These are phyloP conservation scores for Coleophoma eucalyptorum DNA, from an alignment of 2,329 filamentous ascomycete species.

Conservation along the genomic window DNA sequence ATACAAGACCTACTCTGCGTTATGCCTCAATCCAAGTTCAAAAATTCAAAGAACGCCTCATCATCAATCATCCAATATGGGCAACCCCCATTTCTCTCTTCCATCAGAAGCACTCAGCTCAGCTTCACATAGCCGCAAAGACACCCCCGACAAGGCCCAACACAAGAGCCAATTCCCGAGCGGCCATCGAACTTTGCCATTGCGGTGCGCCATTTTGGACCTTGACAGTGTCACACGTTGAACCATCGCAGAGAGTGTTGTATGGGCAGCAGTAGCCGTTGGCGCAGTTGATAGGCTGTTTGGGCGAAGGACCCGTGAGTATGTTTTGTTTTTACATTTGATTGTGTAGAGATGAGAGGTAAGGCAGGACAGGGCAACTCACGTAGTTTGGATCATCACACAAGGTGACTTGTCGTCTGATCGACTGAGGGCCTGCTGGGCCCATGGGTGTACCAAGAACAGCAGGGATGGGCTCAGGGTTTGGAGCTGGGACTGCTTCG, in stretches of 20 bases:
- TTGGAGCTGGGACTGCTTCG: neutral
- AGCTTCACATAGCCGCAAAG: neutral
- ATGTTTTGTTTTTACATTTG: neutral
- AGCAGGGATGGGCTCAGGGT: neutral
- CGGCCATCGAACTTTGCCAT: neutral
- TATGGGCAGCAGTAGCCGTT: slow-evolving; percentile 2
- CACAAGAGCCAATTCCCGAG: neutral
- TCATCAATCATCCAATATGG: too few species aligned
- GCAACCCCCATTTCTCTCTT: too few species aligned
- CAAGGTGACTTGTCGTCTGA: neutral
- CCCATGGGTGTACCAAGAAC: neutral
- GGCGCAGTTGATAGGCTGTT: slow-evolving; percentile 1
- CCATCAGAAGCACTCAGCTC: too few species aligned
- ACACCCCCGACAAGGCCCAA: neutral
- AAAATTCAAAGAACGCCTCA: too few species aligned
- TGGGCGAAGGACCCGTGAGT: neutral
- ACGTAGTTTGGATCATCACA: slow-evolving; percentile 3
- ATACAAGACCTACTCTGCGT: too few species aligned
- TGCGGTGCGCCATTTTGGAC: neutral
- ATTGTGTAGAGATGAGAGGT: slow-evolving; percentile 5
- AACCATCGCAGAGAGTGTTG: neutral
- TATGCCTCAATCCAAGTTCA: too few species aligned
- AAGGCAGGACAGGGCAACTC: neutral
- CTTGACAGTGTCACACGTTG: neutral
- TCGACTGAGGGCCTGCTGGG: neutral